Evolutionary conservation across 768 basidiomycete species (phyloP), one percentile per base, ranked within the genome.

Genomic region (Boletus insuetus): DNA sequence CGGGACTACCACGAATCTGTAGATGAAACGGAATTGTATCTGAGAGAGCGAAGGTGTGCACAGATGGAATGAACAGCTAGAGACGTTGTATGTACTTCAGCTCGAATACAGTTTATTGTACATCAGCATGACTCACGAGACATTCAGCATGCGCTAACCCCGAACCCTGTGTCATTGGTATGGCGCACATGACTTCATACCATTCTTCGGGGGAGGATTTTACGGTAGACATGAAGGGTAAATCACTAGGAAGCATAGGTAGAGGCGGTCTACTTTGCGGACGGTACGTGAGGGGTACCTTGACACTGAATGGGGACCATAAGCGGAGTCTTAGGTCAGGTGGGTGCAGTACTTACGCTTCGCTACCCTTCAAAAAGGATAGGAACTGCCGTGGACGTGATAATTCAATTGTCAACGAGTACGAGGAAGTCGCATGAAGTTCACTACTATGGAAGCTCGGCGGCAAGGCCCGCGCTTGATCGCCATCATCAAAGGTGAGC

Each of bases 201-300:
- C 85, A 89, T 64, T 88, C 87, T 63, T 86, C 86, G 9, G 87
- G 86, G 4, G 77, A 73, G 0, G 76, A 72, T 65, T 87, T 87
- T 52, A 89, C 66, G 3, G 80, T 78, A 0, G 80, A 78, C 56
- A 85, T 75, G 63, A 88, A 84, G 24, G 76, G 69, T 1, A 77
- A 71, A 13, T 70, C 70, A 4, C 55, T 61, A 1, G 75, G 67
- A 13, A 82, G 64, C 38, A 85, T 80, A 4, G 86, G 82, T 13
- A 79, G 74, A 50, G 75, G 73, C 0, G 87, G 78, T n/a, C 82
- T 78, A 46, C 77, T 76, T 43, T 79, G 79, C 9, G 85, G 86
- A 40, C 56, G 59, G 57, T 87, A 86, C 6, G 66, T 65, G 51
- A 88, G 74, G 1, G 79, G 80, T 3, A 83, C 67, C 19, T 66